Conservation (phyloP, 441 rosid species). For the Gossypium davidsonii region DNA sequence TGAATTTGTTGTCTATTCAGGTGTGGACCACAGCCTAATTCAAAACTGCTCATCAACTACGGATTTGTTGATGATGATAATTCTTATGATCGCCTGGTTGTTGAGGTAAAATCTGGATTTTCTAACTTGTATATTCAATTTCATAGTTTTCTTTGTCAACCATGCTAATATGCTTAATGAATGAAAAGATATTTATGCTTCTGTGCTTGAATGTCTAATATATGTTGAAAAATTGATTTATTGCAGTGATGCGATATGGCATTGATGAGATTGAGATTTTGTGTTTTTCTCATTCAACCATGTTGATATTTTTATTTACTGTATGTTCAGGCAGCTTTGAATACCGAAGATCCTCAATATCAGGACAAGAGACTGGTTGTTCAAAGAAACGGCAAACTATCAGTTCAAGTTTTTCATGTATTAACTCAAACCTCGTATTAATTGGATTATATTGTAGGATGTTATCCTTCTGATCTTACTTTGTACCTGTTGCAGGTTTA, state of each 20-base stretch:
- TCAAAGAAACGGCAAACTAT: conserved; percentile 83
- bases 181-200: conserved; percentile 24
- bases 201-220: background rate
- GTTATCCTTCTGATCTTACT: conserved; percentile 13
- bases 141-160: conserved; percentile 7
- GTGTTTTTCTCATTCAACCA: background rate
- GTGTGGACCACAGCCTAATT: conserved; percentile 98
- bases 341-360: conserved; percentile 90
- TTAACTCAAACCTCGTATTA: conserved; percentile 17
- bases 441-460: conserved; percentile 19
- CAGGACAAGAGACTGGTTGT: conserved; percentile 95
- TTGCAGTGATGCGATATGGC: conserved; percentile 10
- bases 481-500: conserved; percentile 42
- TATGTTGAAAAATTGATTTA: conserved; percentile 7
- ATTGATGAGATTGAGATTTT: conserved; percentile 14
- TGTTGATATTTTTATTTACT: conserved; percentile 1
- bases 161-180: conserved; percentile 22
- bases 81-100: conserved; percentile 61
- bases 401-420: conserved; percentile 72
- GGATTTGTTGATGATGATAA: conserved; percentile 94
- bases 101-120: conserved; percentile 46
- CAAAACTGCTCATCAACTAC: conserved; percentile 85
- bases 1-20: conserved; percentile 26
- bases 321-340: conserved; percentile 68
- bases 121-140: conserved; percentile 10